Evolutionary conservation across 2,329 filamentous ascomycete species (phyloP).

Genomic region (Fusarium coicis): DNA sequence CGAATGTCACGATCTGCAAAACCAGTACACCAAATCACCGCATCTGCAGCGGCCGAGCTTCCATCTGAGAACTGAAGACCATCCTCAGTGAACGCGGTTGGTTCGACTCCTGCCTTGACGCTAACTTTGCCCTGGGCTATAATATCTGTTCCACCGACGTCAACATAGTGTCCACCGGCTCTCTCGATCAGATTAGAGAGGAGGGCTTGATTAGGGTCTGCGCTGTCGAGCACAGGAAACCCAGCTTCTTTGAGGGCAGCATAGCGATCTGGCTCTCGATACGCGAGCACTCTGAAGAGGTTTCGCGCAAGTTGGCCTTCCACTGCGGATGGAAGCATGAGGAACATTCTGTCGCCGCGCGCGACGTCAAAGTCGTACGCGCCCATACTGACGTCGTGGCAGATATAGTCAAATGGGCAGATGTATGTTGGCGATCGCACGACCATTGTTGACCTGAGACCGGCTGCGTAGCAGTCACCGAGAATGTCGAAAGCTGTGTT

Average conservation of each 20-base stretch:
- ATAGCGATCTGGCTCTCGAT: slow-evolving; percentile 20
- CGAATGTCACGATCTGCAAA: slow-evolving; percentile 23
- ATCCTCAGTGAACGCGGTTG: not conserved
- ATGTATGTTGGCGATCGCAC: slow-evolving; percentile 33
- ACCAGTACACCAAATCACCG: slow-evolving; percentile 29
- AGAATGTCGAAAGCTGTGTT: slow-evolving; percentile 33
- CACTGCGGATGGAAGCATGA: slow-evolving; percentile 5
- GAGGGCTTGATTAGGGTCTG: not conserved
- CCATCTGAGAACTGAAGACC: slow-evolving; percentile 24
- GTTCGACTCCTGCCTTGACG: slow-evolving; percentile 10
- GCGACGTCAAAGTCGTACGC: slow-evolving; percentile 19
- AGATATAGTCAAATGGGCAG: slow-evolving; percentile 18
- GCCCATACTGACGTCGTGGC: slow-evolving; percentile 3
- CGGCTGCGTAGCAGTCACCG: slow-evolving; percentile 11
- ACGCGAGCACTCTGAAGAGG: slow-evolving; percentile 17
- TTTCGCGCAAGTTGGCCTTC: slow-evolving; percentile 9
- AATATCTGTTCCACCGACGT: slow-evolving; percentile 9
- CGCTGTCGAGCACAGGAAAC: slow-evolving; percentile 18
- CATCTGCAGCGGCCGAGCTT: not conserved
- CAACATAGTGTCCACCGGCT: slow-evolving; percentile 24
- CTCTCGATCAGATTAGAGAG: slow-evolving; percentile 21
- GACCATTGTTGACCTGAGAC: slow-evolving; percentile 3
- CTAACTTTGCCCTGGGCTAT: slow-evolving; percentile 4
- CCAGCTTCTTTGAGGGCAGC: not conserved
- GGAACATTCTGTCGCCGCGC: slow-evolving; percentile 5